Conservation (phyloP, 495 filamentous ascomycete genomes). For the Paragyromitra xinjiangensis region DNA sequence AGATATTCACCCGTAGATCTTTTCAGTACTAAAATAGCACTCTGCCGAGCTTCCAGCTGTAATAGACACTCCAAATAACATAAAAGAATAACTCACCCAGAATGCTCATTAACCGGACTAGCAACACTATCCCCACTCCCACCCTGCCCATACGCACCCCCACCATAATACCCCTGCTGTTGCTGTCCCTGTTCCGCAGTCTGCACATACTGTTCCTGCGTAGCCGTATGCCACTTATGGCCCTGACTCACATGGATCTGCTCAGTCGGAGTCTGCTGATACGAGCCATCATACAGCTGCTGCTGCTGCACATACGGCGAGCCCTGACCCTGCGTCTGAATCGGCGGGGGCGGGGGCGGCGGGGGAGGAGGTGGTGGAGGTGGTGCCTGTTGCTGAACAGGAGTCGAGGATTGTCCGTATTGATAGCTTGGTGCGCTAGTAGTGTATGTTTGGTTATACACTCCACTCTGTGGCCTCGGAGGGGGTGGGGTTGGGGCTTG, state of each 20-base stretch:
- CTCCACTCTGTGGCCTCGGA: slow-evolving; percentile 20
- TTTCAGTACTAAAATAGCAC: not conserved
- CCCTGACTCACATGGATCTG: slow-evolving; percentile 51
- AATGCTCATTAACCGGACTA: slow-evolving; percentile 31
- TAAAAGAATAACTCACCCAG: slow-evolving; percentile 20
- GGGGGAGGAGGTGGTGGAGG: slow-evolving; percentile 40
- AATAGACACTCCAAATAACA: not conserved
- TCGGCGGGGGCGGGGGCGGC: slow-evolving; percentile 45
- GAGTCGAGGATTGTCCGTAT: slow-evolving; percentile 36
- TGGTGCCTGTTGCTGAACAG: slow-evolving; percentile 29
- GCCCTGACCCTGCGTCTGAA: slow-evolving; percentile 22
- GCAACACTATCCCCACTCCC: slow-evolving; percentile 3
- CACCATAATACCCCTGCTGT: slow-evolving; percentile 34
- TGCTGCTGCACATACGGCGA: slow-evolving; percentile 29
- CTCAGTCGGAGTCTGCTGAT: slow-evolving; percentile 27
- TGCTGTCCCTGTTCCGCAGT: slow-evolving; percentile 35
- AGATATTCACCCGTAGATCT: not conserved
- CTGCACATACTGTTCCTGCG: slow-evolving; percentile 44
- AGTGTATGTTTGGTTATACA: slow-evolving; percentile 40
- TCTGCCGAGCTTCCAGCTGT: not conserved
- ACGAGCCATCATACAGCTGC: slow-evolving; percentile 22
- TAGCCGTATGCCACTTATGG: slow-evolving; percentile 33
- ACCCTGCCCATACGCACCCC: slow-evolving; percentile 13
- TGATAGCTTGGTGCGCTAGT: slow-evolving; percentile 25
- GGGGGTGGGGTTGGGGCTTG: slow-evolving; percentile 17